Percentiles rank a stretch among this genome's conserved stretches.
These are phyloP conservation scores for Neurospora sp. DNA, from an alignment of 495 filamentous ascomycete species.

Conservation along the genomic window DNA sequence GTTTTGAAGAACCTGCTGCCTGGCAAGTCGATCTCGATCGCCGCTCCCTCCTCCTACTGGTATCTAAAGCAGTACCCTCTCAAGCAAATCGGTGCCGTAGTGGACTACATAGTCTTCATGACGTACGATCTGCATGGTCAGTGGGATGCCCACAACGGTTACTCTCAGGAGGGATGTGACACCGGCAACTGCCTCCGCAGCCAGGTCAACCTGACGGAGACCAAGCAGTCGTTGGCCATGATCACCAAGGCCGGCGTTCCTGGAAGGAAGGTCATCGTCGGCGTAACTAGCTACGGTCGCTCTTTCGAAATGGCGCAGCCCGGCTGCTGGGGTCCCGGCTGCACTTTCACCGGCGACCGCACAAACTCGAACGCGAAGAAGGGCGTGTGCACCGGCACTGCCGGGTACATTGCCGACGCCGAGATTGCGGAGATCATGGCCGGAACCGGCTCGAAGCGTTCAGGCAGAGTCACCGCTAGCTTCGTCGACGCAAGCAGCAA, in stretches of 20 bases:
- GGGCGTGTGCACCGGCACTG: slow-evolving; percentile 3
- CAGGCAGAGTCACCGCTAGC: background rate
- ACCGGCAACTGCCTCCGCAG: slow-evolving; percentile 30
- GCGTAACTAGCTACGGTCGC: slow-evolving; percentile 29
- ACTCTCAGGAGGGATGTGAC: slow-evolving; percentile 19
- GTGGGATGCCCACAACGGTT: slow-evolving; percentile 9
- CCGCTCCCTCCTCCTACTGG: slow-evolving; percentile 9
- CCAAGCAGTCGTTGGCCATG: slow-evolving; percentile 27
- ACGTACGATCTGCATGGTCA: slow-evolving; percentile 22
- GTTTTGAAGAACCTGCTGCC: slow-evolving; percentile 4
- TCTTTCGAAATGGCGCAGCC: slow-evolving; percentile 19
- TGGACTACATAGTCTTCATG: slow-evolving; percentile 27
- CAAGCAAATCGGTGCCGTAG: slow-evolving; percentile 3
- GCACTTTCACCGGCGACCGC: slow-evolving; percentile 2
- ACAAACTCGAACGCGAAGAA: background rate
- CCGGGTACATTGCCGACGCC: slow-evolving; percentile 6
- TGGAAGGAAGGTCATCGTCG: slow-evolving; percentile 20
- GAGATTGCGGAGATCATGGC: slow-evolving; percentile 4
- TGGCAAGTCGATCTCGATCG: slow-evolving; percentile 18
- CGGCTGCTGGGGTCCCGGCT: slow-evolving; percentile 6
- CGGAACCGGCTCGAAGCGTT: background rate
- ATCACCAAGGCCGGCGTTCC: slow-evolving; percentile 41
- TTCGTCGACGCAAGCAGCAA: background rate
- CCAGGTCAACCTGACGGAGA: slow-evolving; percentile 38
- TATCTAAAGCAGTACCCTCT: slow-evolving; percentile 12